Percentiles rank a stretch among this genome's conserved stretches.
Conservation (phyloP, 495 filamentous ascomycete genomes). For the Poronia punctata region DNA sequence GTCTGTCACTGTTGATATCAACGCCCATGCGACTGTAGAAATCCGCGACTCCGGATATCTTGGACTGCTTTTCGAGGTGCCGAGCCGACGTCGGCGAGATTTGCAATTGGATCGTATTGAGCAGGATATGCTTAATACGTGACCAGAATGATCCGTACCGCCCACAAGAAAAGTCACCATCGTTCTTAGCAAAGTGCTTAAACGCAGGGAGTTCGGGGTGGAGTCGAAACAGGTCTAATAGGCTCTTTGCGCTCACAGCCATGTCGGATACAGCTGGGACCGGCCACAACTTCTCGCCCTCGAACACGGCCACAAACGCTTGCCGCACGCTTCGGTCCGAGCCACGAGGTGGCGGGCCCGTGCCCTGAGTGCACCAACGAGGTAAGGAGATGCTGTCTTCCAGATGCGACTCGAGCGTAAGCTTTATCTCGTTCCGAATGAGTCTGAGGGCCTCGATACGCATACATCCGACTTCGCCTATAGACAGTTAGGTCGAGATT, state of each 20-base stretch:
- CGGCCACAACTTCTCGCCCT: slow-evolving; percentile 3
- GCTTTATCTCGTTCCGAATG: slow-evolving; percentile 1
- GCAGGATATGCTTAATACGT: slow-evolving; percentile 1
- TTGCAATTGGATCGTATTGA: too few species aligned
- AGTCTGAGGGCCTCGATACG: slow-evolving; percentile 2
- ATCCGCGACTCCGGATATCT: too few species aligned
- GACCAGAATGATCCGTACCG: slow-evolving; percentile 3
- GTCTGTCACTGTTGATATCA: too few species aligned
- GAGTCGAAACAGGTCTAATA: slow-evolving; percentile 4
- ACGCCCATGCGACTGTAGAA: too few species aligned
- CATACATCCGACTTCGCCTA: slow-evolving; percentile 3
- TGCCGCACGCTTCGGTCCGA: not conserved
- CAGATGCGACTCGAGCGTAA: slow-evolving; percentile 6
- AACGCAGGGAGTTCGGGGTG: slow-evolving; percentile 8
- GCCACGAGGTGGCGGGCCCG: too few species aligned
- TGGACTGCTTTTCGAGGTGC: too few species aligned
- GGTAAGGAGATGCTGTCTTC: too few species aligned
- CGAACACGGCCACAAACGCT: not conserved
- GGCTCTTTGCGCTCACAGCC: not conserved
- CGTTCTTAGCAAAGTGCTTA: not conserved
- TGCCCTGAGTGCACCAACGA: too few species aligned
- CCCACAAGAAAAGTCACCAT: not conserved
- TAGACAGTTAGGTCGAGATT: not conserved
- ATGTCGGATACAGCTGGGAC: not conserved
- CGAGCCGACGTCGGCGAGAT: too few species aligned